Evolutionary conservation across 2,329 filamentous ascomycete genomes (phyloP), one percentile per base, ranked within the genome.

Genomic region (Cladophialophora carrionii): DNA sequence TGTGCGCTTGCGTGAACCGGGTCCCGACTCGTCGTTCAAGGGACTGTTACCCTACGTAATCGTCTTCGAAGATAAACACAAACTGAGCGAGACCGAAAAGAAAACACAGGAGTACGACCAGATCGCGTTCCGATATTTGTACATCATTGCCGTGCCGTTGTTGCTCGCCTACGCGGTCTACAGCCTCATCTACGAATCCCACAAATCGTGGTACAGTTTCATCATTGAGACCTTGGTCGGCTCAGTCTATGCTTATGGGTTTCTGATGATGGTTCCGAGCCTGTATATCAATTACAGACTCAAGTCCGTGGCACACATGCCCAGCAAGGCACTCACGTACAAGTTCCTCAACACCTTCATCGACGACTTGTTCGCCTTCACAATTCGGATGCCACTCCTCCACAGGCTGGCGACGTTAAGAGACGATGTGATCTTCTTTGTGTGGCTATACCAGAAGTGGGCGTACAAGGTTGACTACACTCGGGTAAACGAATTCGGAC

Each of bases 281-380:
- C 83, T 99, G 37, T 99, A 98, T 82, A 99, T 99, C 87, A 99
- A 99, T 84, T 99, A 99, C 83, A 89, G 94, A 12, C 87, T 99
- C 71, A 96, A 94, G 84, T 69, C 66, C 37, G 64, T 98, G 37
- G 95, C 95, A 10, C 95, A 99, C 80, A 96, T 99, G 94, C 93
- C 95, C 1, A 91, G 85, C 71, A 94, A 92, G 80, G 92, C 95
- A 55, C 95, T 99, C 92, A 94, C 89, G 77, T 97, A 97, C 85
- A 97, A 98, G 81, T 96, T 96, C 80, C 82, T 98, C 70, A 97
- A 98, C 81, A 98, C 95, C 4, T 99, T 99, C 77, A 98, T 99
- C 76, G 95, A 99, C 78, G 95, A 99, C 75, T 83, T 99, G 34
- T 99, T 99, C 75, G 95, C 95, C 1, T 99, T 98, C 74, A 99